A percentile compares a stretch with the other conserved stretches of the same genome.
phyloP scores from a whole-genome alignment of 164 flowering plant genomes.

The Vitis rotundifolia region DNA sequence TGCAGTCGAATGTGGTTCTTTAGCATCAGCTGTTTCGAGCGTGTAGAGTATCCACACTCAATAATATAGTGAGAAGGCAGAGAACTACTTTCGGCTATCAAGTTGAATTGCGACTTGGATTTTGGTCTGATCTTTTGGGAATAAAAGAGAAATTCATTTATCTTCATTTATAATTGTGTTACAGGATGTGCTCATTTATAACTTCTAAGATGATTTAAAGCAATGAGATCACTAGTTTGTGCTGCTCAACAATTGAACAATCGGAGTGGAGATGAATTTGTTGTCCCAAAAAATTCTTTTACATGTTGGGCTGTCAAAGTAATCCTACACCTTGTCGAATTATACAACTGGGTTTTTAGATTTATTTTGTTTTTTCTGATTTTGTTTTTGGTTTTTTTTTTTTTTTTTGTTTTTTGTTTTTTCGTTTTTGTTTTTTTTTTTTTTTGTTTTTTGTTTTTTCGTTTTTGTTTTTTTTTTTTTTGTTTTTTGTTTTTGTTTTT shows the following conservation, averaged over 20 bases:
- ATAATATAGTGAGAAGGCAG: neutral
- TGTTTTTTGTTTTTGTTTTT: too few species aligned
- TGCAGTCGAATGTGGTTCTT: neutral
- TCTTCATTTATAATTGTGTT: slow-evolving; percentile 12
- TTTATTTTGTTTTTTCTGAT: too few species aligned
- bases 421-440: too few species aligned
- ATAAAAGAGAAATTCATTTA: slow-evolving; percentile 12
- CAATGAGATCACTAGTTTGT: slow-evolving; percentile 7
- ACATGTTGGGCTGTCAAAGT: too few species aligned
- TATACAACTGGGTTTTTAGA: too few species aligned
- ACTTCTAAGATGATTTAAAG: slow-evolving; percentile 9
- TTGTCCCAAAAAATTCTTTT: too few species aligned
- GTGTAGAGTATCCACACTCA: neutral
- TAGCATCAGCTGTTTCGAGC: neutral
- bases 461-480: too few species aligned
- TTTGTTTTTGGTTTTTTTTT: too few species aligned
- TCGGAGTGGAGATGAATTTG: too few species aligned
- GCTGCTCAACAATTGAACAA: neutral
- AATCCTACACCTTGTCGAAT: too few species aligned
- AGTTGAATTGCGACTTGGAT: neutral
- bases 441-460: too few species aligned
- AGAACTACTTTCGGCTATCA: neutral
- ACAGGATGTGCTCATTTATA: neutral
- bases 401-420: too few species aligned
- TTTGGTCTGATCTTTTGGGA: slow-evolving; percentile 7